phyloP scores from a whole-genome alignment of 441 rosid genomes.

The Raphanus hybrid region DNA sequence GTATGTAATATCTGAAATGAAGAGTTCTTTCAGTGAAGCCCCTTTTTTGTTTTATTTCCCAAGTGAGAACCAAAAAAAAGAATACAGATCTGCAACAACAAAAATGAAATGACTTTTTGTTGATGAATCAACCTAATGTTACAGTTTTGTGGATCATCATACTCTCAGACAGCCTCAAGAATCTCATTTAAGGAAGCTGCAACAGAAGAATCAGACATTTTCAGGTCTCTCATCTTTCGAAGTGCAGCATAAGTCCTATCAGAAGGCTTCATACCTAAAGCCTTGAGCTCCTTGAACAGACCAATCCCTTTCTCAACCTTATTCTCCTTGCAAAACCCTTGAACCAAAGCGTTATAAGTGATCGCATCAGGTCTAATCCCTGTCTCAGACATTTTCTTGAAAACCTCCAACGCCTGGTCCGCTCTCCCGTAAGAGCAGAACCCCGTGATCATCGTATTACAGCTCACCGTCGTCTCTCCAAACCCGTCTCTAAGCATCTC shows the following conservation, averaged over 20 bases:
- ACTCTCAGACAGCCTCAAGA: slow-evolving; percentile 11
- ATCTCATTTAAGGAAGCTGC: slow-evolving; percentile 25
- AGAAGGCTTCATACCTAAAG: slow-evolving; percentile 50
- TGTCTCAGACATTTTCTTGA: slow-evolving; percentile 56
- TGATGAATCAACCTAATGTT: too few relatives aligned
- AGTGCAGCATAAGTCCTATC: slow-evolving; percentile 45
- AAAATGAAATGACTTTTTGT: not conserved
- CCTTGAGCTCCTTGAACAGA: slow-evolving; percentile 51
- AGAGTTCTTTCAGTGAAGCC: not conserved
- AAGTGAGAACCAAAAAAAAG: slow-evolving; percentile 2
- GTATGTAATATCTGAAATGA: slow-evolving; percentile 20
- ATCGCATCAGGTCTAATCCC: slow-evolving; percentile 52
- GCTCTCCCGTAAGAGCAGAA: slow-evolving; percentile 46
- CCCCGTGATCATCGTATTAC: slow-evolving; percentile 59
- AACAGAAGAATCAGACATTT: slow-evolving; percentile 36
- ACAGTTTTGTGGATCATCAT: too few relatives aligned
- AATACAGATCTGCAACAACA: slow-evolving; percentile 18
- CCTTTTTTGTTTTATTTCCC: slow-evolving; percentile 2
- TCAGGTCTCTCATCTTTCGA: slow-evolving; percentile 20
- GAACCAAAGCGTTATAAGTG: slow-evolving; percentile 56
- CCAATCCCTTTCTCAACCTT: slow-evolving; percentile 45
- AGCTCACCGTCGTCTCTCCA: slow-evolving; percentile 50
- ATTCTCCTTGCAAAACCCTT: slow-evolving; percentile 54
- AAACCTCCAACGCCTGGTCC: slow-evolving; percentile 54
- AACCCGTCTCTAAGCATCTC: slow-evolving; percentile 56